These are phyloP conservation scores for Aspergillaceae sp. DNA, from an alignment of 2,329 filamentous ascomycete genomes.

Conservation along the genomic window DNA sequence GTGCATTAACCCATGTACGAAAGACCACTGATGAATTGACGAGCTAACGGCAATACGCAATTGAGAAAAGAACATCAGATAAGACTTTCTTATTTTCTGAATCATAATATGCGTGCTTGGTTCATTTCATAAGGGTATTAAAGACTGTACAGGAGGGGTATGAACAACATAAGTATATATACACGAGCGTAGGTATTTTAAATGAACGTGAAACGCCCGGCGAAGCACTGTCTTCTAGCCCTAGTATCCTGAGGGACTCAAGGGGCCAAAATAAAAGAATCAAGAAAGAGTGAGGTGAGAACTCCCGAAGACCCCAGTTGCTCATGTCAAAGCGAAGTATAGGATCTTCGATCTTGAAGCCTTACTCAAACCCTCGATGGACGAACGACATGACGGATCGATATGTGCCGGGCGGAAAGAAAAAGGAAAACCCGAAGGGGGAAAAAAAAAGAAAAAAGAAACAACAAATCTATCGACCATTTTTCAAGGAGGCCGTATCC, in stretches of 20 bases:
- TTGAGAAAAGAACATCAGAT: background rate
- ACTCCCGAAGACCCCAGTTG: too few species aligned
- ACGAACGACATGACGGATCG: too few species aligned
- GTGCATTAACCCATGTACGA: slow-evolving; percentile 18
- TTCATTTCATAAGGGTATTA: slow-evolving; percentile 1
- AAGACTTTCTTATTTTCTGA: background rate
- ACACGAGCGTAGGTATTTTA: background rate
- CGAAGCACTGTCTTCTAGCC: too few species aligned
- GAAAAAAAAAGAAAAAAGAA: slow-evolving; percentile 2
- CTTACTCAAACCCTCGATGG: too few species aligned
- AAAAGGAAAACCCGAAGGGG: background rate
- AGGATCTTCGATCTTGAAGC: too few species aligned
- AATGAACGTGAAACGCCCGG: background rate
- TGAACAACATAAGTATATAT: background rate
- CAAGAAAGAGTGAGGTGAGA: too few species aligned
- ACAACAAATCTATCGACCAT: slow-evolving; percentile 3
- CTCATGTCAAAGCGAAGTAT: too few species aligned
- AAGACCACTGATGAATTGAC: background rate
- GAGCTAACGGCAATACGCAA: background rate
- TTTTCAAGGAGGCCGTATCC: slow-evolving; percentile 11
- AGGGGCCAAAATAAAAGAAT: too few species aligned
- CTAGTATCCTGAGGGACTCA: too few species aligned
- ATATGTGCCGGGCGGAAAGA: background rate
- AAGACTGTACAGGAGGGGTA: background rate
- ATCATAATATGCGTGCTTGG: background rate